Percentiles rank a stretch among this genome's conserved stretches.
Evolutionary conservation across 78 protist species (phyloP).

Genomic region (Dictyostelium firmibasis): DNA sequence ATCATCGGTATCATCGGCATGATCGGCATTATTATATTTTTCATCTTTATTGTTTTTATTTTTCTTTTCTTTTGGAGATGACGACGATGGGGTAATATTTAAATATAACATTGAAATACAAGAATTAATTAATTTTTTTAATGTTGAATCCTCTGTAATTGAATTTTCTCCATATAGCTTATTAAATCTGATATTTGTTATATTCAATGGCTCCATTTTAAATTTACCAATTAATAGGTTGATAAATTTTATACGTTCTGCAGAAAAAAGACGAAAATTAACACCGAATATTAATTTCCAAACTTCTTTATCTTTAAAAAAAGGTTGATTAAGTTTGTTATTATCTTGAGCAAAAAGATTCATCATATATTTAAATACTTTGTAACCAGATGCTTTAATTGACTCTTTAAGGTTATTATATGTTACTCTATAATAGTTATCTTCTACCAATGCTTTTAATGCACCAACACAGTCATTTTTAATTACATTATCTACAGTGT

Average conservation of each 20-base stretch:
- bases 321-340: no score
- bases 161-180: no score
- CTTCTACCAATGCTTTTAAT: neutral
- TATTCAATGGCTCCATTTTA: no score
- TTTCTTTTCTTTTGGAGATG: neutral
- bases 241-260: no score
- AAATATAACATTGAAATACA: neutral
- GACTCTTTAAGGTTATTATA: neutral
- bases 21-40: no score
- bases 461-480: neutral
- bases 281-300: no score
- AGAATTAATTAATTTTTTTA: neutral
- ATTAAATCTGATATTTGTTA: no score
- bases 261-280: no score
- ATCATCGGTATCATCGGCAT: no score
- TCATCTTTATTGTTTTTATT: neutral
- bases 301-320: no score
- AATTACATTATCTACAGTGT: neutral
- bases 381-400: neutral
- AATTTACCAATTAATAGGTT: no score
- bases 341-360: neutral
- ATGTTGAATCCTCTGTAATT: neutral
- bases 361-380: neutral
- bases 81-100: neutral
- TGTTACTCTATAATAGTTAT: neutral